Evolutionary conservation across 306 rosid genomes (phyloP).

Genomic region (Castanea mollissima): DNA sequence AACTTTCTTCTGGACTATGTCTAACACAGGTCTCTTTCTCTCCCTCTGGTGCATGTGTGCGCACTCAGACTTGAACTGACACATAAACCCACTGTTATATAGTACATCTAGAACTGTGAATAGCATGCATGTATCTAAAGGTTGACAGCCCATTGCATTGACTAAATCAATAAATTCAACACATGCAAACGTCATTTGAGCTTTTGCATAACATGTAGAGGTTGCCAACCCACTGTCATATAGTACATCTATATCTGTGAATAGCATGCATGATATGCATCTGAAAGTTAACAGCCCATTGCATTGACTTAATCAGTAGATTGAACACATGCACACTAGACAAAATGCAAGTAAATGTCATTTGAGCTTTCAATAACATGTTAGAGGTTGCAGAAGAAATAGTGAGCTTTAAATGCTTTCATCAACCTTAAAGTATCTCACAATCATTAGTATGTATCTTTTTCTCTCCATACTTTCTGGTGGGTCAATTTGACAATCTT

Average conservation of each 20-base stretch:
- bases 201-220: neutral
- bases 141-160: neutral
- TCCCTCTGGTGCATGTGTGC: neutral
- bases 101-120: neutral
- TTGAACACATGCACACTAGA: neutral
- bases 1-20: conserved; percentile 86
- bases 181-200: too few relatives aligned
- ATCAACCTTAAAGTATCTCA: neutral
- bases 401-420: neutral
- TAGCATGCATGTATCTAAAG: neutral
- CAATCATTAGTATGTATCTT: neutral
- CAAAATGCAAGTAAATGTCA: neutral
- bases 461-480: conserved; percentile 8
- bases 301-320: neutral
- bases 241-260: neutral
- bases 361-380: neutral
- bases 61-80: too few relatives aligned
- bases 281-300: neutral
- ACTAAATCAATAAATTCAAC: neutral
- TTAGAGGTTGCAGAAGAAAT: neutral
- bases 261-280: neutral
- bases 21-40: conserved; percentile 69
- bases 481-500: conserved; percentile 15
- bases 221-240: neutral
- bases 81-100: neutral